Evolutionary conservation across 106 monocot genomes (phyloP), one percentile per base, ranked within the genome.

Genomic region (Chionographis japonica): DNA sequence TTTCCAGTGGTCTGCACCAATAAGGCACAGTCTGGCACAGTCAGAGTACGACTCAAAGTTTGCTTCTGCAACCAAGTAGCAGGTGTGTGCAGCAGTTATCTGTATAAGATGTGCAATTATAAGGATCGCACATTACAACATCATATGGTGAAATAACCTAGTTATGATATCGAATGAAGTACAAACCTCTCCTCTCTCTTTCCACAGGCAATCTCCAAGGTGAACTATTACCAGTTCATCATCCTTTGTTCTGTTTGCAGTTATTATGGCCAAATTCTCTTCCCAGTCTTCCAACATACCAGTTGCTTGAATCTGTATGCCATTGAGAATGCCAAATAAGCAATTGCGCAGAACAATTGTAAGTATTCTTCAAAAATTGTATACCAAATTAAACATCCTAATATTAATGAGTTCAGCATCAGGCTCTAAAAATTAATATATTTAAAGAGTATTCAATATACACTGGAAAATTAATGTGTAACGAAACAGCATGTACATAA

Each of bases 1-100:
- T 81, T 80, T 93, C 92, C 75, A 93, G 63, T 98, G 98, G 66
- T 98, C 98, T 52, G 93, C 87, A 72, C 98, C 98, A 77, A 98
- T 69, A 52, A 98, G 87, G 59, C 98, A 98, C 5, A 98, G 71
- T 50, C 92, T 87, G 54, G 98, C 86, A 67, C 68, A 90, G 39
- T 88, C 93, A 46, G 90, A 87, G 62, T 81, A 86, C 15, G 81
- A 70, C 54, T 98, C 93, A 68, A 98, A 83, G 61, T 90, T 87
- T 77, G 83, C 78, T 81, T 98, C 98, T 3, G 98, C 92, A 69
- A 87, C 83, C 74, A 98, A 79, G 70, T 93, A 98, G 70, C 97
- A 99, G 40, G 87, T 79, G 55, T 99, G 98, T 52, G 98, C 98
- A 69, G 98, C 87, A 74, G 74, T 84, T 52, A 90, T 77, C 98